Evolutionary conservation across 345 rosid genomes (phyloP), one percentile per base, ranked within the genome.

Genomic region (Cardamine occulta): DNA sequence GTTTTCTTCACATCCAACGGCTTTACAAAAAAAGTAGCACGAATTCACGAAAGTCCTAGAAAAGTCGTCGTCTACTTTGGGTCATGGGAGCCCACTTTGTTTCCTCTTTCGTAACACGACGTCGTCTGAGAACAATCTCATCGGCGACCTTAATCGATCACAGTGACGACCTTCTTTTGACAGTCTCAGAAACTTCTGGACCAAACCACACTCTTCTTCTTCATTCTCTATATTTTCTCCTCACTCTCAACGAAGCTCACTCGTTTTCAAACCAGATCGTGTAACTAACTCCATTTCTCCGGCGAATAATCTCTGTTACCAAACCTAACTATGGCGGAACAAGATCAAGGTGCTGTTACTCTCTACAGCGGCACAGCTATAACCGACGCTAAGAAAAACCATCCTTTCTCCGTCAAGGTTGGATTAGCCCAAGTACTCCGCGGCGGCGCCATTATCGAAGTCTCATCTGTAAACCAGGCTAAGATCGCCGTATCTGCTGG

Each of bases 401-500:
- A 78, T 52, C 70, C 81, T 0, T 84, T 80, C 70, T 86, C 88
- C 10, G 80, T 87, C 66, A 87, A 88, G 78, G 88, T 81, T 5
- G 89, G 88, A 10, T 37, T 88, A 32, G 82, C 90, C 61, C 90
- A 91, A 63, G 82, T 85, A 52, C 89, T 91, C 28, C 88, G 88
- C 29, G 92, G 93, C 24, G 93, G 91, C 67, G 90, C 79, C 29
- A 63, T 86, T 70, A 56, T 90, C 57, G 84, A 84, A 52, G 90
- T 86, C 15, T 47, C 86, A 6, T 70, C 63, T 54, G 66, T 75
- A 9, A 80, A 80, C 34, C 90, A 90, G 31, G 91, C 96, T 15
- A 85, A 85, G 79, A 82, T 85, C 64, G 89, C 89, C 15, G 88
- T 84, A 68, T 85, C 83, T 17, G 93, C 89, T 12, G 92, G 93